These are phyloP conservation scores for Salix brachista DNA, from an alignment of 345 rosid species.

Conservation along the genomic window DNA sequence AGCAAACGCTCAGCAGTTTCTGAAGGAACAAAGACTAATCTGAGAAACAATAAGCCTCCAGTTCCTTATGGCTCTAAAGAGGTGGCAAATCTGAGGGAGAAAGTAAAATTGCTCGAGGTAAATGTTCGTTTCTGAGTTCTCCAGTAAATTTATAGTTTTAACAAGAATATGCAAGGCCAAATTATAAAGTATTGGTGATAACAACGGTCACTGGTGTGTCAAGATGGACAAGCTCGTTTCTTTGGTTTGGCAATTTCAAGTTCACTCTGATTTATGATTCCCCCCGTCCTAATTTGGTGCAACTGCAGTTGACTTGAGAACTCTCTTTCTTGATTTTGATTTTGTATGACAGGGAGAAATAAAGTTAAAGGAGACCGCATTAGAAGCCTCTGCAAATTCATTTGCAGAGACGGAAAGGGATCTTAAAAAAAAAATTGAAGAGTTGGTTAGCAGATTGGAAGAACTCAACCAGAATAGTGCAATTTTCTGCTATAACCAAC, in stretches of 20 bases:
- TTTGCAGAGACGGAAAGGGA: constrained; percentile 60
- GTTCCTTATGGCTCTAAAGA: constrained; percentile 48
- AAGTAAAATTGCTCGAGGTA: constrained; percentile 66
- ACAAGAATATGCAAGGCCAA: background rate
- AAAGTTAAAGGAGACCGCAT: constrained; percentile 51
- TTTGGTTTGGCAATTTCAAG: background rate
- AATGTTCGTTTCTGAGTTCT: background rate
- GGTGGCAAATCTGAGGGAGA: constrained; percentile 53
- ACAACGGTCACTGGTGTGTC: background rate
- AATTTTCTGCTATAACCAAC: constrained; percentile 10
- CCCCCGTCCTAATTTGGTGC: background rate
- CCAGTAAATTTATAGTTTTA: background rate
- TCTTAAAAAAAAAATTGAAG: constrained; percentile 48
- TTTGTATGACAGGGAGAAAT: constrained; percentile 56
- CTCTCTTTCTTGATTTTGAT: background rate
- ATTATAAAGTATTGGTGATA: background rate
- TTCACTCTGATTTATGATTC: background rate
- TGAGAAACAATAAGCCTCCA: constrained; percentile 40
- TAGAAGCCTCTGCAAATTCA: constrained; percentile 49
- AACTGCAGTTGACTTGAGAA: background rate
- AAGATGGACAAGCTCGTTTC: background rate
- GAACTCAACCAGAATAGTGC: constrained; percentile 33
- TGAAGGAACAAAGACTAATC: constrained; percentile 35
- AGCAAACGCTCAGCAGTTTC: constrained; percentile 30
- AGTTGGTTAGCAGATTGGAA: constrained; percentile 50